These are phyloP conservation scores for Oropetium thomaeum DNA, from an alignment of 176 grass and related monocot genomes.

Conservation along the genomic window DNA sequence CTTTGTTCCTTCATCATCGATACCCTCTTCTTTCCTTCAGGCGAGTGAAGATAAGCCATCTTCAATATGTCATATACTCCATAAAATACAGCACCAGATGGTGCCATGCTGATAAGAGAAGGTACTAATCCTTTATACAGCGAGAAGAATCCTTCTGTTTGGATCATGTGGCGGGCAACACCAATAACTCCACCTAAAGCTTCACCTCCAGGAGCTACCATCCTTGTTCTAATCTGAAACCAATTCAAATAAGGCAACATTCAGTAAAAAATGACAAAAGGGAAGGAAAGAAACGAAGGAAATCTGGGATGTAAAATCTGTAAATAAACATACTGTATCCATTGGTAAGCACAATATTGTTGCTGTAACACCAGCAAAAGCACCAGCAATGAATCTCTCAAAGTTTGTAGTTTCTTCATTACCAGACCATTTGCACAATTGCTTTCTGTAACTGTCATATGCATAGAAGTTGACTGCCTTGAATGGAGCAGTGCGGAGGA, in stretches of 20 bases:
- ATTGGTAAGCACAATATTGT: slow-evolving; percentile 83
- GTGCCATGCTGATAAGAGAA: slow-evolving; percentile 98
- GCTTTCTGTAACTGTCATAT: slow-evolving; percentile 91
- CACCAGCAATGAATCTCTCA: slow-evolving; percentile 94
- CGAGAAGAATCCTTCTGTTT: slow-evolving; percentile 91
- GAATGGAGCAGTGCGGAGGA: slow-evolving; percentile 96
- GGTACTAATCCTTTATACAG: slow-evolving; percentile 93
- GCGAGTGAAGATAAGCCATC: slow-evolving; percentile 72
- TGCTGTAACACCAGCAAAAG: slow-evolving; percentile 83
- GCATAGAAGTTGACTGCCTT: slow-evolving; percentile 97
- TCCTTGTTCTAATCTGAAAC: slow-evolving; percentile 91
- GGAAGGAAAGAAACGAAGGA: neutral
- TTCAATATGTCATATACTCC: slow-evolving; percentile 98
- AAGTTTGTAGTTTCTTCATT: slow-evolving; percentile 94
- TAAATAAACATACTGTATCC: slow-evolving; percentile 79
- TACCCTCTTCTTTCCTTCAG: slow-evolving; percentile 65
- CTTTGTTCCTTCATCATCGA: slow-evolving; percentile 63
- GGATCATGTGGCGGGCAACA: slow-evolving; percentile 81
- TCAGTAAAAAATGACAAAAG: neutral
- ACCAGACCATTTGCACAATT: slow-evolving; percentile 72
- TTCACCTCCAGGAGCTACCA: slow-evolving; percentile 97
- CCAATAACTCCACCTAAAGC: slow-evolving; percentile 87
- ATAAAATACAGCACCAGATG: slow-evolving; percentile 97
- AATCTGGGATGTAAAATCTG: neutral
- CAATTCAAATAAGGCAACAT: slow-evolving; percentile 18